Conservation (phyloP, 306 rosid species). For the apple (Malus domestica) region DNA sequence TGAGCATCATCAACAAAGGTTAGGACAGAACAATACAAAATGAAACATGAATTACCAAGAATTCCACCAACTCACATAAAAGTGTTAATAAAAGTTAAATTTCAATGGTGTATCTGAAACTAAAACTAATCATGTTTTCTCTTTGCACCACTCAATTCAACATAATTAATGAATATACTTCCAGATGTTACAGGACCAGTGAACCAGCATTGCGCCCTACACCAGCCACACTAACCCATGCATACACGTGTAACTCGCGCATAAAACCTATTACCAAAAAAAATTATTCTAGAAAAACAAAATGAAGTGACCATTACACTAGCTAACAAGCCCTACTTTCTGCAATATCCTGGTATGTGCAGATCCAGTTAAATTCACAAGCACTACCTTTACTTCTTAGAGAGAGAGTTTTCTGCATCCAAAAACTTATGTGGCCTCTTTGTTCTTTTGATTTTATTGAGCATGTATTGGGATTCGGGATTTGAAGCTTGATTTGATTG, state of each 20-base stretch:
- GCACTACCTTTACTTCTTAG: background rate
- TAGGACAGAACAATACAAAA: background rate
- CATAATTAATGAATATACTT: background rate
- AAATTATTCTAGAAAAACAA: background rate
- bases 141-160: background rate
- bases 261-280: background rate
- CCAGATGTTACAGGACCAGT: background rate
- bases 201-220: too few relatives aligned
- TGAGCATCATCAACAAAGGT: constrained; percentile 11
- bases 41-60: background rate
- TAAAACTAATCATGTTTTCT: background rate
- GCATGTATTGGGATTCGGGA: too few relatives aligned
- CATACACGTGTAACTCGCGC: background rate
- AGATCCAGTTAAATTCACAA: background rate
- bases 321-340: background rate
- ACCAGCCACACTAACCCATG: background rate
- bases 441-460: background rate
- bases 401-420: too few relatives aligned
- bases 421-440: background rate
- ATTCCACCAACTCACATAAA: background rate
- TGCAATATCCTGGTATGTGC: too few relatives aligned
- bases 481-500: too few relatives aligned
- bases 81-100: background rate
- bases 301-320: too few relatives aligned
- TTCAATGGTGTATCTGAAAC: background rate